Evolutionary conservation across 805 yeast genomes (phyloP).

Genomic region (Lachancea quebecensis): DNA sequence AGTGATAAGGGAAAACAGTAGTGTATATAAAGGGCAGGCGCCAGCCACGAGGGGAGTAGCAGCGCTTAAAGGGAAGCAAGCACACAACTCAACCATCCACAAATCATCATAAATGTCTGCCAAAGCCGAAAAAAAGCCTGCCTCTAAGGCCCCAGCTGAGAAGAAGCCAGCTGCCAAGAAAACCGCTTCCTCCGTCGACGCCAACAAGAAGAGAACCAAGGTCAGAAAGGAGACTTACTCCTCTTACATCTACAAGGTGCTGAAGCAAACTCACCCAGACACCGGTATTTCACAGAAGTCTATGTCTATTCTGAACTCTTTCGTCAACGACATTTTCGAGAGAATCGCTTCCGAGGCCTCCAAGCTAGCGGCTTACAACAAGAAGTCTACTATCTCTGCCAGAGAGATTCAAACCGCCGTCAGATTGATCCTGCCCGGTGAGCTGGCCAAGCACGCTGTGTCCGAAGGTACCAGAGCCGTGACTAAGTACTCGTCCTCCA

Average conservation of each 20-base stretch:
- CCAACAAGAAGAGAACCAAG: slow-evolving; percentile 87
- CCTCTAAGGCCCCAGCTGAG: slow-evolving; percentile 97
- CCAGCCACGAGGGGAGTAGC: too few relatives aligned
- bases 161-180: slow-evolving; percentile 92
- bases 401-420: slow-evolving; percentile 99
- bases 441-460: slow-evolving; percentile 96
- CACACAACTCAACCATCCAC: neutral
- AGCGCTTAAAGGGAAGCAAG: neutral
- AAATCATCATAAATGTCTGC: slow-evolving; percentile 11
- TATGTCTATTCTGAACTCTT: slow-evolving; percentile 97
- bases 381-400: slow-evolving; percentile 95
- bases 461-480: slow-evolving; percentile 99
- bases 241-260: slow-evolving; percentile 95
- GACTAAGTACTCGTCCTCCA: slow-evolving; percentile 81
- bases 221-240: slow-evolving; percentile 97
- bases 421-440: slow-evolving; percentile 97
- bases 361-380: slow-evolving; percentile 97
- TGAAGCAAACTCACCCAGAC: slow-evolving; percentile 98
- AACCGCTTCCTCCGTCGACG: slow-evolving; percentile 73
- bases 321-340: slow-evolving; percentile 96
- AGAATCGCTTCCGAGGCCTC: slow-evolving; percentile 98
- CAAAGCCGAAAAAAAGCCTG: slow-evolving; percentile 37
- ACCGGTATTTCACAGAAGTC: slow-evolving; percentile 99
- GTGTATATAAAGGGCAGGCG: slow-evolving; percentile 2
- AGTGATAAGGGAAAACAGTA: too few relatives aligned